phyloP scores from a whole-genome alignment of 805 yeast species.

The Saccharomycopsis fibuligera region DNA sequence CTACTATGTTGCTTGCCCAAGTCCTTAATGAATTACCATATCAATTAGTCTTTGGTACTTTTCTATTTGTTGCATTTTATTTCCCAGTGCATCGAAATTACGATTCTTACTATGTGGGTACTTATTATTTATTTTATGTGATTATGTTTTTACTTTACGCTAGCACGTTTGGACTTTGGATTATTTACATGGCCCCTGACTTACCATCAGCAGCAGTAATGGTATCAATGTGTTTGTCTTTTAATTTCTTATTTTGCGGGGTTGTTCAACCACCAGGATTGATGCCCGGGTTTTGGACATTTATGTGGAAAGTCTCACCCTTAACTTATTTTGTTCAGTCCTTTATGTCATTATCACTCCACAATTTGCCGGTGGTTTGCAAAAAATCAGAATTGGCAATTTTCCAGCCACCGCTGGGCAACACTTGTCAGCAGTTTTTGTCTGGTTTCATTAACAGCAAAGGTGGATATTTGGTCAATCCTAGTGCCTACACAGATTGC shows the following conservation, averaged over 20 bases:
- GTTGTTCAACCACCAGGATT: slow-evolving; percentile 40
- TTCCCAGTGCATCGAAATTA: slow-evolving; percentile 40
- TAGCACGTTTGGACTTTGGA: slow-evolving; percentile 47
- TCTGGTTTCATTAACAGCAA: slow-evolving; percentile 33
- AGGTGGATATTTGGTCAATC: slow-evolving; percentile 55
- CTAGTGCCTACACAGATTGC: slow-evolving; percentile 42
- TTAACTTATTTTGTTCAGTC: slow-evolving; percentile 63
- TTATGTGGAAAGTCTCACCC: slow-evolving; percentile 72
- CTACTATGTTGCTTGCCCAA: slow-evolving; percentile 47
- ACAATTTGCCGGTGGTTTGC: slow-evolving; percentile 48
- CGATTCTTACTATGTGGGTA: slow-evolving; percentile 44
- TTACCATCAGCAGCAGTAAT: slow-evolving; percentile 61
- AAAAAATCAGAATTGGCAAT: slow-evolving; percentile 40
- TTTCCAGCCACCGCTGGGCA: slow-evolving; percentile 50
- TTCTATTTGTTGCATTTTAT: slow-evolving; percentile 49
- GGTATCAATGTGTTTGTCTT: slow-evolving; percentile 47
- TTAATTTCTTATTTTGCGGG: slow-evolving; percentile 63
- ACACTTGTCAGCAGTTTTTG: slow-evolving; percentile 58
- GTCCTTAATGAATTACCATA: slow-evolving; percentile 57
- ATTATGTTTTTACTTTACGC: slow-evolving; percentile 45
- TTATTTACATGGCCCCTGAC: slow-evolving; percentile 54
- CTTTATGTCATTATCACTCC: slow-evolving; percentile 42
- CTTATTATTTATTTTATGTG: slow-evolving; percentile 43
- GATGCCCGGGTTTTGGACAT: slow-evolving; percentile 81
- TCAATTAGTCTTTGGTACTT: slow-evolving; percentile 40